Percentiles rank a stretch among this genome's conserved stretches.
phyloP scores from a whole-genome alignment of 1,284 basidiomycete genomes.

The Puccinia novopanici region DNA sequence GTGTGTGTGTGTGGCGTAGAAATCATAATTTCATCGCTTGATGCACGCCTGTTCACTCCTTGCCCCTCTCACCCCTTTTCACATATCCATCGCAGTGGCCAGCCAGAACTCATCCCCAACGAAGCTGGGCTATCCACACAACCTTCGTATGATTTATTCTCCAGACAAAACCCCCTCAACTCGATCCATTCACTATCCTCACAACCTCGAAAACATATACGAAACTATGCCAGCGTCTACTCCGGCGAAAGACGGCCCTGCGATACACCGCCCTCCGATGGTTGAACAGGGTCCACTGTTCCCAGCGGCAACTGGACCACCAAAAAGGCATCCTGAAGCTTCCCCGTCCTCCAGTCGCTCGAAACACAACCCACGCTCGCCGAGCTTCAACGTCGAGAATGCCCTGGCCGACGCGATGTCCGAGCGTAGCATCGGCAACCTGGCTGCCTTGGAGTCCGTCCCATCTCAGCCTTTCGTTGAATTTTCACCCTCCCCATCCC shows the following conservation, averaged over 20 bases:
- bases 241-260: neutral
- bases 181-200: neutral
- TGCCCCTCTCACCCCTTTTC: neutral
- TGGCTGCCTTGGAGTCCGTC: neutral
- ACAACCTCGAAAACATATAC: conserved; percentile 16
- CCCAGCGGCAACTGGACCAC: too few species aligned
- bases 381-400: conserved; percentile 40
- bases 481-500: neutral
- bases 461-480: neutral
- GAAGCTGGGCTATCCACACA: conserved; percentile 21
- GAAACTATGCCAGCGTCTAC: neutral
- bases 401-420: conserved; percentile 49
- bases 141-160: conserved; percentile 20
- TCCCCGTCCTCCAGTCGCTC: neutral
- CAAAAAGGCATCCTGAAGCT: neutral
- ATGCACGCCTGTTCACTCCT: neutral
- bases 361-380: conserved; percentile 37
- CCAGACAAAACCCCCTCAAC: neutral
- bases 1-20: neutral
- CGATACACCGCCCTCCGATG: neutral
- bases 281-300: neutral
- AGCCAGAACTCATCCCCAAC: neutral
- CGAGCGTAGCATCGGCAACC: conserved; percentile 25
- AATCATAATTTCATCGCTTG: neutral
- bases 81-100: neutral